These are phyloP conservation scores for Rhodotorula sp. DNA, from an alignment of 1,284 basidiomycete species.

Conservation along the genomic window DNA sequence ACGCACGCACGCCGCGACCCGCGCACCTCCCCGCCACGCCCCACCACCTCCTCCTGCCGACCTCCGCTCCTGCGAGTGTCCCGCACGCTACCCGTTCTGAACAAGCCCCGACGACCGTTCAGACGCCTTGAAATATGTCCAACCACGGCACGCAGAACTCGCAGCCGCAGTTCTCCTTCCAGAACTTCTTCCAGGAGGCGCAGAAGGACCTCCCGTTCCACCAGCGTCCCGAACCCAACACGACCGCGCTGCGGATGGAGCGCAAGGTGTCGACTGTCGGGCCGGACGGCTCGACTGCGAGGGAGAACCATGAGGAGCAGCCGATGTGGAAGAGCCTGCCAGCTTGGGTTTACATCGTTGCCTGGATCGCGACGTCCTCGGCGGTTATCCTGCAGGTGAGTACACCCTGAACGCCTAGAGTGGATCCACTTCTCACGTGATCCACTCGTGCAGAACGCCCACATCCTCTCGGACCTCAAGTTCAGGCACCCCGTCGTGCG, in stretches of 20 bases:
- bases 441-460: slow-evolving; percentile 93
- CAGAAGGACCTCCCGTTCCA: slow-evolving; percentile 26
- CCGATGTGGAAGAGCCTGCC: slow-evolving; percentile 37
- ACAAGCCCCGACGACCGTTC: background rate
- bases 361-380: slow-evolving; percentile 85
- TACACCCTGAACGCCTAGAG: too few species aligned
- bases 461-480: slow-evolving; percentile 75
- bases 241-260: slow-evolving; percentile 5
- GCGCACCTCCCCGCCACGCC: too few species aligned
- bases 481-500: slow-evolving; percentile 61
- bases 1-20: too few species aligned
- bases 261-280: slow-evolving; percentile 5
- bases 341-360: slow-evolving; percentile 37
- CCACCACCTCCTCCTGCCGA: background rate
- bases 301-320: slow-evolving; percentile 6
- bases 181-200: slow-evolving; percentile 14
- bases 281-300: background rate
- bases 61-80: background rate
- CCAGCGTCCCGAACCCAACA: slow-evolving; percentile 16
- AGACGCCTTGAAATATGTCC: background rate
- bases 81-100: background rate
- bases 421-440: too few species aligned
- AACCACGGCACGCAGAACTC: background rate
- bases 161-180: slow-evolving; percentile 8
- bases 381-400: slow-evolving; percentile 74